Percentiles rank a stretch among this genome's conserved stretches.
Evolutionary conservation across 306 rosid species (phyloP).

Genomic region (Cyamopsis tetragonoloba): DNA sequence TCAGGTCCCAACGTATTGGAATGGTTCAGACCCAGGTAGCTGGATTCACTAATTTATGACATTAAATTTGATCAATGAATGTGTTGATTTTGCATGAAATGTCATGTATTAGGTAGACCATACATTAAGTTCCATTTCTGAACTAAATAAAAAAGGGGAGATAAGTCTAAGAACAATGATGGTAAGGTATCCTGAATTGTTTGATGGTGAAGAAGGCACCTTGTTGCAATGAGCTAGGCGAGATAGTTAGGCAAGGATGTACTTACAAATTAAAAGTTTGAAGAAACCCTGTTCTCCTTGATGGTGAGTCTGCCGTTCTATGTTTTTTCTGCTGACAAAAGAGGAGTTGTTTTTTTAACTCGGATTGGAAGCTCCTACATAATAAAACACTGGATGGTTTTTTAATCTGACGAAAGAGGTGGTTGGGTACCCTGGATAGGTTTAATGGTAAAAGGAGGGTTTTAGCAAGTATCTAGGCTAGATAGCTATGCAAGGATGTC

Average conservation of each 20-base stretch:
- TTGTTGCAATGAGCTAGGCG: conserved; percentile 10
- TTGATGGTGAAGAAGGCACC: background rate
- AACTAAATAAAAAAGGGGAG: background rate
- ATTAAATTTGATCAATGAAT: background rate
- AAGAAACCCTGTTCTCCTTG: background rate
- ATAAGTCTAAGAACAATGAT: background rate
- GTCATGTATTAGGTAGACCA: background rate
- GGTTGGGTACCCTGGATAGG: background rate
- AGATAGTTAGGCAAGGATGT: background rate
- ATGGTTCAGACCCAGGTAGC: conserved; percentile 90
- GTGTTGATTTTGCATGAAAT: conserved; percentile 9
- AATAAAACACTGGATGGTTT: background rate
- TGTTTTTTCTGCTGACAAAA: background rate
- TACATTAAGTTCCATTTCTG: conserved; percentile 15
- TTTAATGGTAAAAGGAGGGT: background rate
- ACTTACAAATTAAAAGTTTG: background rate
- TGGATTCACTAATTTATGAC: conserved; percentile 16
- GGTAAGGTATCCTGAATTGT: background rate
- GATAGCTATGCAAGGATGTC: background rate
- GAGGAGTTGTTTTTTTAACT: background rate
- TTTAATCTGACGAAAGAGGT: background rate
- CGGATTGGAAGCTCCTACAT: background rate
- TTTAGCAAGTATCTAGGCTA: background rate
- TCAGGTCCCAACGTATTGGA: conserved; percentile 92
- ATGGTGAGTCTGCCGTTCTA: background rate